Evolutionary conservation across 2,329 filamentous ascomycete genomes (phyloP).

Genomic region (Sphaerulina populicola): DNA sequence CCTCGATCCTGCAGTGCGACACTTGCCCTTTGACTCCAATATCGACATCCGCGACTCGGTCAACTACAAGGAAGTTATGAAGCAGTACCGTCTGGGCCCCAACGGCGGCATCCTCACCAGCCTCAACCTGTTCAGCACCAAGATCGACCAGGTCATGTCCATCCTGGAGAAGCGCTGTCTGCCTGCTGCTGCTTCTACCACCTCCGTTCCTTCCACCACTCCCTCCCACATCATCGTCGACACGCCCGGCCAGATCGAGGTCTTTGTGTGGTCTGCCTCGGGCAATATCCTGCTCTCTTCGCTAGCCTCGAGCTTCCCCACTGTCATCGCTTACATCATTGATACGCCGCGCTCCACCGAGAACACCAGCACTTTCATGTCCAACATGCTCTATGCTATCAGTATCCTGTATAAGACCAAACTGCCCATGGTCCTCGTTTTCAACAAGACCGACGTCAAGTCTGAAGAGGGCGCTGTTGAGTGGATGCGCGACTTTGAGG

Average conservation of each 20-base stretch:
- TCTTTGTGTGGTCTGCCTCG: conserved; percentile 96
- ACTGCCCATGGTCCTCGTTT: conserved; percentile 95
- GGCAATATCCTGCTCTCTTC: conserved; percentile 90
- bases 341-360: conserved; percentile 90
- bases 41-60: conserved; percentile 98
- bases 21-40: conserved; percentile 90
- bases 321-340: conserved; percentile 93
- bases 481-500: conserved; percentile 99
- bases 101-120: conserved; percentile 96
- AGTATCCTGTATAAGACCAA: conserved; percentile 98
- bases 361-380: conserved; percentile 97
- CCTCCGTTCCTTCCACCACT: conserved; percentile 31
- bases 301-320: conserved; percentile 87
- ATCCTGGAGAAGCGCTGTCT: conserved; percentile 74
- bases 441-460: conserved; percentile 97
- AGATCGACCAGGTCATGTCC: conserved; percentile 87
- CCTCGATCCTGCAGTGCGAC: conserved; percentile 87
- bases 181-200: conserved; percentile 15
- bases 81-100: conserved; percentile 93
- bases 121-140: conserved; percentile 91
- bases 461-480: conserved; percentile 85
- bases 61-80: conserved; percentile 99
- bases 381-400: conserved; percentile 98
- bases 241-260: conserved; percentile 95
- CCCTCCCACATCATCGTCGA: conserved; percentile 78